Conservation (phyloP, 73 alveolate species). For the Stentor coeruleus region DNA sequence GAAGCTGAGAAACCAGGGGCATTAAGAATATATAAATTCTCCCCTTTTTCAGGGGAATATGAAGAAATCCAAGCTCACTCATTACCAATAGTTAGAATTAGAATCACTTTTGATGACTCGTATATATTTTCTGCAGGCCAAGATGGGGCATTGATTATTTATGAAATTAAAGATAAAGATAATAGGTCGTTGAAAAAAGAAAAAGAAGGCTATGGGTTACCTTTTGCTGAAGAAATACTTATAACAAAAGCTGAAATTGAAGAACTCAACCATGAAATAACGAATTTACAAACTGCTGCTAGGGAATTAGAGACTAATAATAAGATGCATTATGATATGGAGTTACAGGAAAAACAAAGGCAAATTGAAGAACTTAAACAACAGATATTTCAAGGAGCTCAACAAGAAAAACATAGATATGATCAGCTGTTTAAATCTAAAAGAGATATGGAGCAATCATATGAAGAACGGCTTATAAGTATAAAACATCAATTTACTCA, state of each 20-base stretch:
- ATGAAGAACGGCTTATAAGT: not conserved
- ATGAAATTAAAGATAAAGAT: constrained; percentile 79
- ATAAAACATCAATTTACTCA: not conserved
- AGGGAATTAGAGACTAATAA: constrained; percentile 56
- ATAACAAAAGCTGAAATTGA: constrained; percentile 71
- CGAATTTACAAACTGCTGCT: constrained; percentile 47
- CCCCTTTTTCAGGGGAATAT: constrained; percentile 46
- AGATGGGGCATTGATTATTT: constrained; percentile 74
- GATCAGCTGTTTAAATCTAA: constrained; percentile 52
- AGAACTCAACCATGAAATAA: constrained; percentile 65
- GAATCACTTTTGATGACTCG: constrained; percentile 83
- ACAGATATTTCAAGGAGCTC: constrained; percentile 51
- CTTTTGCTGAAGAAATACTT: constrained; percentile 72
- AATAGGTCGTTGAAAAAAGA: constrained; percentile 62
- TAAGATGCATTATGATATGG: constrained; percentile 47
- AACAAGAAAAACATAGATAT: constrained; percentile 40
- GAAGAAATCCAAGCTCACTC: constrained; percentile 82
- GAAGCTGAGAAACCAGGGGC: constrained; percentile 66
- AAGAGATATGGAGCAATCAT: constrained; percentile 54
- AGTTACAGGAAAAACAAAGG: constrained; percentile 50
- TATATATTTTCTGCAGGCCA: constrained; percentile 69
- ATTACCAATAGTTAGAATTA: constrained; percentile 82
- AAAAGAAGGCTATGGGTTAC: constrained; percentile 60
- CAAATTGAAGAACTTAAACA: constrained; percentile 53
- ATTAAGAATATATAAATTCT: constrained; percentile 41